Evolutionary conservation across 2,329 filamentous ascomycete genomes (phyloP).

Genomic region (Chaetomiaceae sp.): DNA sequence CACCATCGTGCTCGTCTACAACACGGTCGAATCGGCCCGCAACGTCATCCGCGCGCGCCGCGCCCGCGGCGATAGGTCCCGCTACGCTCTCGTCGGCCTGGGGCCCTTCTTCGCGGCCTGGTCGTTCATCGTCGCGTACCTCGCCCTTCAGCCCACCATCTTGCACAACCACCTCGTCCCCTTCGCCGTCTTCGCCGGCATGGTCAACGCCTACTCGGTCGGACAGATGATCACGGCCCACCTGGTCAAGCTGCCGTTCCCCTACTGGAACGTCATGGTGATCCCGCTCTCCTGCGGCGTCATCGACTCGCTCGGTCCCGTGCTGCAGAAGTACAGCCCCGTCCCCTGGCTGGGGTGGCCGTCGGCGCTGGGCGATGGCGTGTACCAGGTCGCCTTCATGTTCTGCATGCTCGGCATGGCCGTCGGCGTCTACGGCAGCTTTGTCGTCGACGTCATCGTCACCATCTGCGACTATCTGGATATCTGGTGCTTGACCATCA

Average conservation of each 20-base stretch:
- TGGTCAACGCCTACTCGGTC: constrained; percentile 92
- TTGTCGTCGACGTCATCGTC: constrained; percentile 94
- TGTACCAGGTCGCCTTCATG: constrained; percentile 79
- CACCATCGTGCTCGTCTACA: constrained; percentile 72
- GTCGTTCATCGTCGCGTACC: constrained; percentile 70
- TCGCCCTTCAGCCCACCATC: constrained; percentile 80
- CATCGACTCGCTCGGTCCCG: constrained; percentile 72
- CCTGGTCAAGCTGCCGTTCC: constrained; percentile 80
- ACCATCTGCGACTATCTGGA: constrained; percentile 97
- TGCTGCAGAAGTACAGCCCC: constrained; percentile 49
- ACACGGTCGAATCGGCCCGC: constrained; percentile 71
- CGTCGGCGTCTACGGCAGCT: constrained; percentile 91
- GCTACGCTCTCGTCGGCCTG: constrained; percentile 75
- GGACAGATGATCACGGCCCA: constrained; percentile 95
- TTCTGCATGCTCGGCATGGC: constrained; percentile 82
- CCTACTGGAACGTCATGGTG: constrained; percentile 81
- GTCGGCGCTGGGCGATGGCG: constrained; percentile 64
- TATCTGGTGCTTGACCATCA: constrained; percentile 98
- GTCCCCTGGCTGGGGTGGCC: constrained; percentile 70
- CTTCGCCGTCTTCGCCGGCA: constrained; percentile 80
- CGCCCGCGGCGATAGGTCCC: constrained; percentile 64
- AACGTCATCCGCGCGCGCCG: constrained; percentile 83
- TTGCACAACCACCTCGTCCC: constrained; percentile 79
- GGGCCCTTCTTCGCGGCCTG: constrained; percentile 76
- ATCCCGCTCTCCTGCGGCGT: constrained; percentile 75